A percentile compares a stretch with the other conserved stretches of the same genome.
Evolutionary conservation across 331 rosid species (phyloP).

Genomic region (Stylosanthes scabra): DNA sequence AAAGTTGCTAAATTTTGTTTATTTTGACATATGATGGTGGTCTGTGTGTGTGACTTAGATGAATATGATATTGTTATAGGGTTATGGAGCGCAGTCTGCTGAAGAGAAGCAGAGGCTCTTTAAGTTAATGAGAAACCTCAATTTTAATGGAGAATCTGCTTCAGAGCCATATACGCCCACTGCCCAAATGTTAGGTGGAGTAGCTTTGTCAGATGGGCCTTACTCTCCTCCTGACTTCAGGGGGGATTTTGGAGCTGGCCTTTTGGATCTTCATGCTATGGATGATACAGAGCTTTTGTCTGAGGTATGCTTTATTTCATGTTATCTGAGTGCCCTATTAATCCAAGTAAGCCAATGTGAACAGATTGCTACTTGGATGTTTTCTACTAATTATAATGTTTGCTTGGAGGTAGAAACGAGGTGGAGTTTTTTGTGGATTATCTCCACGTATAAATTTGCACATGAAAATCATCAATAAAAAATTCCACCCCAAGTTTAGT

Average conservation of each 20-base stretch:
- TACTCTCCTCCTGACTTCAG: constrained; percentile 85
- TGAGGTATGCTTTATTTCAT: constrained; percentile 65
- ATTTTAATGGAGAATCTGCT: constrained; percentile 91
- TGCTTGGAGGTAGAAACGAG: no score
- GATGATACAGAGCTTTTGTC: constrained; percentile 96
- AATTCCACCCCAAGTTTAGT: no score
- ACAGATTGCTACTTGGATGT: neutral
- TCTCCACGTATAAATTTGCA: no score
- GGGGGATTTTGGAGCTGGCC: constrained; percentile 99
- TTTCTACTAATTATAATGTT: neutral
- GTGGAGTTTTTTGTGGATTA: no score
- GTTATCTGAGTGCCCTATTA: constrained; percentile 11
- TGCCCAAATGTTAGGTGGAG: constrained; percentile 70
- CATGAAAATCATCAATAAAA: no score
- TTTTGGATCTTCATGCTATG: constrained; percentile 99
- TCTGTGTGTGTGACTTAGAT: constrained; percentile 32
- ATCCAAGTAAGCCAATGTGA: constrained; percentile 4
- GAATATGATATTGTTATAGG: constrained; percentile 52
- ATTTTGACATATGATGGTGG: constrained; percentile 20
- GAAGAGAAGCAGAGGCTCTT: constrained; percentile 97
- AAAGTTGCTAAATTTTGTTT: constrained; percentile 13
- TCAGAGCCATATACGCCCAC: constrained; percentile 76
- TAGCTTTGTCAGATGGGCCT: constrained; percentile 67
- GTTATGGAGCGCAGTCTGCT: constrained; percentile 97
- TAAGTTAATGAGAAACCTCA: constrained; percentile 92